Conservation (phyloP, 2,329 filamentous ascomycete genomes). For the Mollisiaceae sp. region DNA sequence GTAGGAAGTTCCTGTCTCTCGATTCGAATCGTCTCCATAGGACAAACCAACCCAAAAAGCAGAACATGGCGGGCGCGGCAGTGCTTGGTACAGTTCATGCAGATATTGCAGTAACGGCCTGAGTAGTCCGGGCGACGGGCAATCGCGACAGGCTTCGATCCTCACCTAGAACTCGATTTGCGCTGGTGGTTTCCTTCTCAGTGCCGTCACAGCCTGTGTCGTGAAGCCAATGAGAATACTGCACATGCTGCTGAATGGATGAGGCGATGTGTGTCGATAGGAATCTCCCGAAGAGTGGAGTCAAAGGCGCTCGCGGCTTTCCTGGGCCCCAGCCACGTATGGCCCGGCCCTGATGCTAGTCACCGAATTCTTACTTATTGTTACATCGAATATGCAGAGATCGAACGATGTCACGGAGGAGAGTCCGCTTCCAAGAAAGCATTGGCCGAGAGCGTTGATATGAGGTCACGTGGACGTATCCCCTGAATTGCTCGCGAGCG, state of each 20-base stretch:
- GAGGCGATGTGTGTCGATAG: not conserved
- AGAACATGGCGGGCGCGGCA: not conserved
- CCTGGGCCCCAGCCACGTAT: not conserved
- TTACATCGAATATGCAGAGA: not conserved
- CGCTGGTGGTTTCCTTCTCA: not conserved
- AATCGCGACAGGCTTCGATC: not conserved
- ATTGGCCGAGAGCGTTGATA: not conserved
- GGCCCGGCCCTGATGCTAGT: not conserved
- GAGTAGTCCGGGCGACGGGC: not conserved
- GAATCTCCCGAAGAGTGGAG: not conserved
- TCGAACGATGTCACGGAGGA: not conserved
- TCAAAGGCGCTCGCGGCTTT: not conserved
- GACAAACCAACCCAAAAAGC: not conserved
- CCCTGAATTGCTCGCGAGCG: not conserved
- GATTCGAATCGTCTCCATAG: not conserved
- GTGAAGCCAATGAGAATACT: not conserved
- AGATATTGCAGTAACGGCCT: not conserved
- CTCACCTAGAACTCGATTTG: not conserved
- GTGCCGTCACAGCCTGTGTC: not conserved
- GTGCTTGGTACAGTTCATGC: not conserved
- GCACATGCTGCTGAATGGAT: not conserved
- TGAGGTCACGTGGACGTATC: not conserved
- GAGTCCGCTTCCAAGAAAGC: not conserved
- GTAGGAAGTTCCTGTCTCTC: not conserved
- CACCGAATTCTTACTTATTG: no score